Percentiles rank a stretch among this genome's conserved stretches.
These are phyloP conservation scores for Ganoderma resinaceum DNA, from an alignment of 1,284 basidiomycete genomes.

Conservation along the genomic window DNA sequence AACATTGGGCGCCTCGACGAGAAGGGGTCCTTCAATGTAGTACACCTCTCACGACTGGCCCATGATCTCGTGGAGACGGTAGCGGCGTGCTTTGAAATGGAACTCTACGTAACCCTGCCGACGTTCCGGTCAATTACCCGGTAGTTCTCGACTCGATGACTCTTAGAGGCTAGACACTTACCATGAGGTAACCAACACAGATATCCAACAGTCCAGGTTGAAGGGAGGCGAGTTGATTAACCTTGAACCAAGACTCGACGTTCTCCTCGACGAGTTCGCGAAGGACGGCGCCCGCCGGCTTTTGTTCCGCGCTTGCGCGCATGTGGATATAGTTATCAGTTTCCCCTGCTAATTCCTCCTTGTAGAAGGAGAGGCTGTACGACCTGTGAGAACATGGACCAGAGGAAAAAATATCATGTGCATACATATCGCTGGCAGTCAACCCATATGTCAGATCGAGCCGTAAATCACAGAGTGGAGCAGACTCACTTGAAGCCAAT, in stretches of 20 bases:
- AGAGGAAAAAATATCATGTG: background rate
- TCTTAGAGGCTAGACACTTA: conserved; percentile 10
- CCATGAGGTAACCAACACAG: conserved; percentile 16
- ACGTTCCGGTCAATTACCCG: background rate
- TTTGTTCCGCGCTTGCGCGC: conserved; percentile 18
- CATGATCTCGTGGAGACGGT: conserved; percentile 24
- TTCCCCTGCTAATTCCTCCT: conserved; percentile 25
- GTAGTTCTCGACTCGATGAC: no score
- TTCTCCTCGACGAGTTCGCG: conserved; percentile 23
- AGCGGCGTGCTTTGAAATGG: conserved; percentile 24
- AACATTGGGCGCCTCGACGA: no score
- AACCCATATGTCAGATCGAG: background rate
- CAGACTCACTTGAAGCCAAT: conserved; percentile 22
- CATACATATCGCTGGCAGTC: conserved; percentile 26
- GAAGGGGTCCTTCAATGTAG: no score
- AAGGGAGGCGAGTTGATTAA: conserved; percentile 7
- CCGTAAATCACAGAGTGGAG: no score
- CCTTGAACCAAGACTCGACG: conserved; percentile 13
- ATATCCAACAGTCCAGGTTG: background rate
- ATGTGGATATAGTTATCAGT: conserved; percentile 26
- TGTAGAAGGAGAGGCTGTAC: conserved; percentile 29
- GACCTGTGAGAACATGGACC: background rate
- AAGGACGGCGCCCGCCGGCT: conserved; percentile 8
- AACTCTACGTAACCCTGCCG: conserved; percentile 26
- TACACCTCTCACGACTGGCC: conserved; percentile 9